These are phyloP conservation scores for Saposhnikovia divaricata DNA, from an alignment of 129 eudicot genomes.

Conservation along the genomic window DNA sequence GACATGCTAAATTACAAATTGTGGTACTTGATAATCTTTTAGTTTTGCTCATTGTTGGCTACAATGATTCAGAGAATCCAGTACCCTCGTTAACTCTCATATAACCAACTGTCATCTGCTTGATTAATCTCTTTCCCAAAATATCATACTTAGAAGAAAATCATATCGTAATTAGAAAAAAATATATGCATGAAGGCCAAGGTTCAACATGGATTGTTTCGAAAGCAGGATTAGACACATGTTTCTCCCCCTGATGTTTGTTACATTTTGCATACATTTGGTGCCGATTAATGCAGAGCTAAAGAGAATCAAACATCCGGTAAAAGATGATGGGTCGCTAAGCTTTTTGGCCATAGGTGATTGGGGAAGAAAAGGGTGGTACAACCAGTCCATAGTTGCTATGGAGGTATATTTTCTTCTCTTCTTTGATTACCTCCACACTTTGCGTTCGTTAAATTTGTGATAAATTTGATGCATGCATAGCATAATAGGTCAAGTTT, in stretches of 20 bases:
- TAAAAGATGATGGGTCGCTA: conserved; percentile 40
- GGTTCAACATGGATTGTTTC: conserved; percentile 23
- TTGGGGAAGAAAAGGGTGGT: conserved; percentile 76
- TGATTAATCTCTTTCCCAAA: not conserved
- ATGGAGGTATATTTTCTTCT: conserved; percentile 31
- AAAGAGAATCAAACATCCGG: conserved; percentile 32
- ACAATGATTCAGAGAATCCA: conserved; percentile 3
- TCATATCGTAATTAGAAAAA: too few species aligned
- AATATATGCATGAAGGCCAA: conserved; percentile 17
- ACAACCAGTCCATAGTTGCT: conserved; percentile 68
- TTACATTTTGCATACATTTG: not conserved
- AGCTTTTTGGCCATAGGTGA: conserved; percentile 67
- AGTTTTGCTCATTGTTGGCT: conserved; percentile 4
- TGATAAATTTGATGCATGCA: not conserved
- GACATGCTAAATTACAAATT: not conserved
- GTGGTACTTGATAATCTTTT: not conserved
- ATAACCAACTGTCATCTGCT: not conserved
- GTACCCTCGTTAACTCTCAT: not conserved
- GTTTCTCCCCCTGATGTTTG: conserved; percentile 5
- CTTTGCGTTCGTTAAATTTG: not conserved
- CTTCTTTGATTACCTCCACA: not conserved
- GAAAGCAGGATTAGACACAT: conserved; percentile 20
- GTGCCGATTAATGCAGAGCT: conserved; percentile 30
- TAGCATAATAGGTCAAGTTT: not conserved
- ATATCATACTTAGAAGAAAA: too few species aligned